Conservation (phyloP, 192 early-diverging fungal genomes). For the Coemansia reversa region DNA sequence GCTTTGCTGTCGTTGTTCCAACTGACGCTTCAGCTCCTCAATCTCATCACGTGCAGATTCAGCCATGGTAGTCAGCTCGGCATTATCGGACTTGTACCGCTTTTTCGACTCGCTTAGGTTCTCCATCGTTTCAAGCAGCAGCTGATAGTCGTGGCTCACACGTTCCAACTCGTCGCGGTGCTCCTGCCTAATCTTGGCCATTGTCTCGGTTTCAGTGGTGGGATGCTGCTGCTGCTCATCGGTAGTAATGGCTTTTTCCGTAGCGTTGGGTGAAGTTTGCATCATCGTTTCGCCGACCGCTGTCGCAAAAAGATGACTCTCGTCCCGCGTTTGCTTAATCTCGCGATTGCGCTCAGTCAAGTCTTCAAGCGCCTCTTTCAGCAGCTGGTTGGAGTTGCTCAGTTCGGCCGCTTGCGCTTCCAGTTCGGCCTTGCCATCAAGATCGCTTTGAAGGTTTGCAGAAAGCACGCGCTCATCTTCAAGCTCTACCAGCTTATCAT, state of each 20-base stretch:
- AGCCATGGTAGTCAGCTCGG: constrained; percentile 11
- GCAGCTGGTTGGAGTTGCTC: constrained; percentile 7
- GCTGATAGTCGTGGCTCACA: constrained; percentile 15
- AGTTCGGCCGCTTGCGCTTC: constrained; percentile 9
- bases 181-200: constrained; percentile 12
- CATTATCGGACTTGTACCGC: constrained; percentile 16
- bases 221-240: background rate
- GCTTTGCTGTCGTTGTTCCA: background rate
- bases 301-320: constrained; percentile 27
- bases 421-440: constrained; percentile 5
- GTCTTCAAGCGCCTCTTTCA: constrained; percentile 26
- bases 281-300: constrained; percentile 20
- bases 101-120: constrained; percentile 17
- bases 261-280: background rate
- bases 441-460: background rate
- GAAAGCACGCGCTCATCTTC: constrained; percentile 9
- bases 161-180: constrained; percentile 20
- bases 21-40: constrained; percentile 12
- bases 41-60: constrained; percentile 25
- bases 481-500: constrained; percentile 5
- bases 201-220: background rate
- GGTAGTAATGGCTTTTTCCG: background rate
- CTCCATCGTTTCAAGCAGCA: constrained; percentile 16
- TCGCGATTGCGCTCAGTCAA: constrained; percentile 34
- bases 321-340: constrained; percentile 25